These are phyloP conservation scores for Populus tremula DNA, from an alignment of 345 rosid species.

Conservation along the genomic window DNA sequence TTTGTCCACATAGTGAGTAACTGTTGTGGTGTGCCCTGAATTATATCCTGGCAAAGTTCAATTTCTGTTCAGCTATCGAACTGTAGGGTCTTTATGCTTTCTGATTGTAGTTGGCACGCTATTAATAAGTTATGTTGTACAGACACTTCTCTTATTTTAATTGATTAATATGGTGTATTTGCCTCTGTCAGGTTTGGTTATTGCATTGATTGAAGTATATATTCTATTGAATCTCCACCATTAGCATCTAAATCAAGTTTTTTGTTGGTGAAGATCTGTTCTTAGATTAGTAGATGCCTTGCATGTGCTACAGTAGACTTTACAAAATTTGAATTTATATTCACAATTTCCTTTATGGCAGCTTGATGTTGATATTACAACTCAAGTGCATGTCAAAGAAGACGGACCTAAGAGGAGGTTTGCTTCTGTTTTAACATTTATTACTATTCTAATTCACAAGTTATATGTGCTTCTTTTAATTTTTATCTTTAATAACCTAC, in stretches of 20 bases:
- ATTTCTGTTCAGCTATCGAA: neutral
- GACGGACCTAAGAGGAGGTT: conserved; percentile 93
- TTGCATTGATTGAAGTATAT: neutral
- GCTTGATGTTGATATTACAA: conserved; percentile 90
- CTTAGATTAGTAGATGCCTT: neutral
- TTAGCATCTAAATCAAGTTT: neutral
- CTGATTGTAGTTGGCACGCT: neutral
- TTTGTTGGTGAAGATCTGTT: neutral
- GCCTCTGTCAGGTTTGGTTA: neutral
- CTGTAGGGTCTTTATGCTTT: neutral
- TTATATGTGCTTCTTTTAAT: neutral
- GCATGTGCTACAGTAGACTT: neutral
- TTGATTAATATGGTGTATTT: neutral
- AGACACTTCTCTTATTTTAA: neutral
- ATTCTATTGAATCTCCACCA: neutral
- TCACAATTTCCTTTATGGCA: conserved; percentile 34
- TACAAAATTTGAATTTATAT: neutral
- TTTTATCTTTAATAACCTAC: neutral
- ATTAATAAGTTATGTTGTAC: neutral
- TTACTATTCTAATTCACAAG: neutral
- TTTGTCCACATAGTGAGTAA: neutral
- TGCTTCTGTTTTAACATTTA: conserved; percentile 8
- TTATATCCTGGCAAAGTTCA: neutral
- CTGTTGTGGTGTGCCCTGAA: neutral
- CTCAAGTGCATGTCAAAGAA: conserved; percentile 65